A percentile compares a stretch with the other conserved stretches of the same genome.
phyloP scores from a whole-genome alignment of 768 basidiomycete species.

The Rhizopogon roseolus region DNA sequence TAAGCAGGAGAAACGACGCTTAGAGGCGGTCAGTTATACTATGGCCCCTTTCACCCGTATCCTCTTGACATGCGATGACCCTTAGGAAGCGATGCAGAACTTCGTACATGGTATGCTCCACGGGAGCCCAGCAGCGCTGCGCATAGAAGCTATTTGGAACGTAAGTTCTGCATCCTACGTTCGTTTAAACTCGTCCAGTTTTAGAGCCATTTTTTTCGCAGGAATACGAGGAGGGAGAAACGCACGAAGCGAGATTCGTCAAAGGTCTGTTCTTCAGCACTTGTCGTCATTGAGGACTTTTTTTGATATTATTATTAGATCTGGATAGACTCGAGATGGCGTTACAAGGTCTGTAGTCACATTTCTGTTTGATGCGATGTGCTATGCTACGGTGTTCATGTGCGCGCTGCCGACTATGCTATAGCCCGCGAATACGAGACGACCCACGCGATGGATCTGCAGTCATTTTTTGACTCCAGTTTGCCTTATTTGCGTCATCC shows the following conservation, averaged over 20 bases:
- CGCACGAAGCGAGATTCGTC: constrained; percentile 78
- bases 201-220: constrained; percentile 30
- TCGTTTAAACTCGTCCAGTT: no score
- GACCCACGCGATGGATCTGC: constrained; percentile 46
- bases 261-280: constrained; percentile 49
- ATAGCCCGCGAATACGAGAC: constrained; percentile 73
- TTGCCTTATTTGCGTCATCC: constrained; percentile 67
- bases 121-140: constrained; percentile 57
- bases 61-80: not conserved
- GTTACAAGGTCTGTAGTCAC: constrained; percentile 52
- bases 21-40: constrained; percentile 55
- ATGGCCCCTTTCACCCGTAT: no score
- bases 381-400: not conserved
- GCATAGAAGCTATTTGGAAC: constrained; percentile 69
- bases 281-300: not conserved
- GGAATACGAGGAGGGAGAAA: constrained; percentile 81
- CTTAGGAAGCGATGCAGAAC: constrained; percentile 84
- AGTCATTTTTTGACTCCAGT: constrained; percentile 79
- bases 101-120: constrained; percentile 91
- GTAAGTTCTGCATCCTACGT: constrained; percentile 39
- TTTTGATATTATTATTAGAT: constrained; percentile 38
- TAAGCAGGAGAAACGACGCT: constrained; percentile 70
- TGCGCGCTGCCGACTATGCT: not conserved
- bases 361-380: not conserved
- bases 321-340: constrained; percentile 89